Evolutionary conservation across 2,329 filamentous ascomycete genomes (phyloP).

Genomic region (Penicillium crustosum): DNA sequence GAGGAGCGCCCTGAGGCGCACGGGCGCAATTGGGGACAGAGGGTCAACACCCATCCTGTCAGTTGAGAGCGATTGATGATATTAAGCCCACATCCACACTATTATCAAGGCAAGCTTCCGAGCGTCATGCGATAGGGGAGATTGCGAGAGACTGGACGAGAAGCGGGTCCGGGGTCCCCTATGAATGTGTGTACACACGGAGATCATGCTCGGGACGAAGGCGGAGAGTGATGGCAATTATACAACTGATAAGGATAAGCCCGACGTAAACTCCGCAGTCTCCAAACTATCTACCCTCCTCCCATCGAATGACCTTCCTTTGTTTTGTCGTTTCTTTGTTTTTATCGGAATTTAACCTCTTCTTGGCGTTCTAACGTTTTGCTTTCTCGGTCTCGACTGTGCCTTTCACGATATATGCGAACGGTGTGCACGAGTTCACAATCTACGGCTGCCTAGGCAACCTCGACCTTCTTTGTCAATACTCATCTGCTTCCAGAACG

Average conservation of each 20-base stretch:
- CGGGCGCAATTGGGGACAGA: conserved; percentile 85
- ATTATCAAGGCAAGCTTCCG: conserved; percentile 17
- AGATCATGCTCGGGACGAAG: neutral
- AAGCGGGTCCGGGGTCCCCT: neutral
- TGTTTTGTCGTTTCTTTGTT: neutral
- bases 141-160: neutral
- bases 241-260: conserved; percentile 24
- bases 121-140: conserved; percentile 22
- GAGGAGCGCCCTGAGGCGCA: conserved; percentile 82
- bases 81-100: conserved; percentile 37
- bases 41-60: conserved; percentile 82
- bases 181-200: conserved; percentile 3
- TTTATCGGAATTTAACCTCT: neutral
- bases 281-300: conserved; percentile 10
- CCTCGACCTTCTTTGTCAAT: neutral
- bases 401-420: neutral
- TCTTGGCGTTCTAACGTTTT: neutral
- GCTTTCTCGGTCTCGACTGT: neutral
- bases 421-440: neutral
- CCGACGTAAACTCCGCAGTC: conserved; percentile 19
- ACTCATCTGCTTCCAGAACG: neutral
- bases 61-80: conserved; percentile 41
- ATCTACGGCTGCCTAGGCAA: conserved; percentile 1
- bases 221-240: conserved; percentile 3
- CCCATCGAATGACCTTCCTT: neutral